Conservation (phyloP, 805 yeast species). For the Ascoidea rubescens region DNA sequence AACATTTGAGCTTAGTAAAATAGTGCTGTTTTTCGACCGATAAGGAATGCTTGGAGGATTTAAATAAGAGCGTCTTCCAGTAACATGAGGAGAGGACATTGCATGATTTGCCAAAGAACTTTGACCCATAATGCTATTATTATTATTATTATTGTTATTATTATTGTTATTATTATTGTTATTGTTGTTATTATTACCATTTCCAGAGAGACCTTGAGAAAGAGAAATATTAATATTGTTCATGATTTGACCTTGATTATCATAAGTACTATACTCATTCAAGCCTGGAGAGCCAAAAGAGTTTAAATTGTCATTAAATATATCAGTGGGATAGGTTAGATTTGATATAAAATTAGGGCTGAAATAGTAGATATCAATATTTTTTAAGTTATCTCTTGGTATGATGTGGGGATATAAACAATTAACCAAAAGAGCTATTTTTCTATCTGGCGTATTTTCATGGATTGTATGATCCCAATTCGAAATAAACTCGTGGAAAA, state of each 20-base stretch:
- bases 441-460: conserved; percentile 10
- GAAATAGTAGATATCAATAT: conserved; percentile 19
- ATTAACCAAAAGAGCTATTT: conserved; percentile 19
- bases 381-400: conserved; percentile 16
- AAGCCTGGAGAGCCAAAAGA: background rate
- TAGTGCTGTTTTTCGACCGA: background rate
- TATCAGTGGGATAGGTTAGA: conserved; percentile 6
- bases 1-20: conserved; percentile 6
- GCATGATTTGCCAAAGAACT: background rate
- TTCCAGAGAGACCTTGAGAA: no score
- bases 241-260: background rate
- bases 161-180: conserved; percentile 2
- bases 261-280: background rate
- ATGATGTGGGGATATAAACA: conserved; percentile 22
- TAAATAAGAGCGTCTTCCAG: background rate
- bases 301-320: conserved; percentile 6
- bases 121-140: background rate
- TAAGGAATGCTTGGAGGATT: background rate
- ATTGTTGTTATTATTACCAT: background rate
- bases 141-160: background rate
- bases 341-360: conserved; percentile 9
- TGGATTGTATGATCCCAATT: conserved; percentile 8
- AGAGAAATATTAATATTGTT: conserved; percentile 1
- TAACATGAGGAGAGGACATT: background rate
- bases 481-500: conserved; percentile 13